Evolutionary conservation across 768 basidiomycete genomes (phyloP).

Genomic region (Lactarius akahatsu): DNA sequence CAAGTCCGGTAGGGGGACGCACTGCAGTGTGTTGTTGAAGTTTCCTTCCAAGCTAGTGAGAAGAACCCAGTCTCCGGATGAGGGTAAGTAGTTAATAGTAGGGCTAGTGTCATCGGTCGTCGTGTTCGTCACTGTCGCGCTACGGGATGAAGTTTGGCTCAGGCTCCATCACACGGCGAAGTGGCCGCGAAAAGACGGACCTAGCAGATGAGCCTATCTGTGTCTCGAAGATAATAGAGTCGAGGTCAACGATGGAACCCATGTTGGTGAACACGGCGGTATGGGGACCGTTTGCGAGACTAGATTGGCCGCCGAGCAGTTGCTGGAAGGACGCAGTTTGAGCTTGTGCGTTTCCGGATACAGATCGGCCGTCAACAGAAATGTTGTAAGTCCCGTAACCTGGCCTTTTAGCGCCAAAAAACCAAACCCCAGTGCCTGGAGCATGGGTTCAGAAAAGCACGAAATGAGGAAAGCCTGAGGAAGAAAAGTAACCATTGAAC

Average conservation of each 20-base stretch:
- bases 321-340: constrained; percentile 37
- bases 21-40: constrained; percentile 47
- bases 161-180: background rate
- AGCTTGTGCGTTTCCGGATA: constrained; percentile 40
- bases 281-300: constrained; percentile 47
- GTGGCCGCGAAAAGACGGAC: constrained; percentile 34
- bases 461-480: background rate
- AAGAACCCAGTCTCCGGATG: constrained; percentile 39
- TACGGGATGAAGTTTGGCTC: background rate
- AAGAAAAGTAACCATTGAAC: constrained; percentile 43
- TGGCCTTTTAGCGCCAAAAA: constrained; percentile 48
- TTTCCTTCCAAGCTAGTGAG: constrained; percentile 35
- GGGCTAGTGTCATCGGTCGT: constrained; percentile 46
- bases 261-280: constrained; percentile 48
- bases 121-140: constrained; percentile 31
- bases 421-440: constrained; percentile 47
- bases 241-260: constrained; percentile 48
- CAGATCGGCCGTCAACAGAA: constrained; percentile 44
- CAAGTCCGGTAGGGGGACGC: constrained; percentile 26
- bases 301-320: constrained; percentile 45
- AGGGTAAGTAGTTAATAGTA: constrained; percentile 42
- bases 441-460: background rate
- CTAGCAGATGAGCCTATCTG: constrained; percentile 38
- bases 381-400: constrained; percentile 49
- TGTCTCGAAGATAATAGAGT: constrained; percentile 46